Conservation (phyloP, 495 filamentous ascomycete genomes). For the Hyaloscypha hepaticicola region DNA sequence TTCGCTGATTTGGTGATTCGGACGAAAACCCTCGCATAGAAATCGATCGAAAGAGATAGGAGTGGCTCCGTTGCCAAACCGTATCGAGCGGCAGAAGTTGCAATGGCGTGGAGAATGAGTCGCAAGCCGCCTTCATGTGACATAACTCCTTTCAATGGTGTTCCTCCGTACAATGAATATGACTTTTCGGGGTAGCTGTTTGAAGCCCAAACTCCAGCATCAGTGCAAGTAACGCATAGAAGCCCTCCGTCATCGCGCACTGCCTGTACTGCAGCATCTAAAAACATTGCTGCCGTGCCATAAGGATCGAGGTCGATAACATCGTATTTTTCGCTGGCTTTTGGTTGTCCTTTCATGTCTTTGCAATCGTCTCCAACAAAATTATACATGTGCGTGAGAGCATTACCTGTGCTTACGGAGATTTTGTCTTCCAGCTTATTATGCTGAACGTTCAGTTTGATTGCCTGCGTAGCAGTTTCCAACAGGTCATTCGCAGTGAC, state of each 20-base stretch:
- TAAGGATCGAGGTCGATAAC: constrained; percentile 98
- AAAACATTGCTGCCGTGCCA: constrained; percentile 84
- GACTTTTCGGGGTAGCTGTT: constrained; percentile 91
- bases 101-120: constrained; percentile 76
- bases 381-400: constrained; percentile 85
- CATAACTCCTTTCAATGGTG: constrained; percentile 76
- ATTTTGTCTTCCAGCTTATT: constrained; percentile 74
- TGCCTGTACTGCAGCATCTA: constrained; percentile 84
- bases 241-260: constrained; percentile 81
- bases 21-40: constrained; percentile 90
- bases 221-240: constrained; percentile 94
- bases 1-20: constrained; percentile 73
- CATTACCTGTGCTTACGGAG: constrained; percentile 71
- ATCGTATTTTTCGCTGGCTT: constrained; percentile 61
- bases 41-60: constrained; percentile 91
- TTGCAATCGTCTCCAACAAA: constrained; percentile 45
- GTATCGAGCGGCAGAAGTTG: constrained; percentile 76
- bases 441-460: constrained; percentile 78
- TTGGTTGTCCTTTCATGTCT: constrained; percentile 30
- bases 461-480: constrained; percentile 70
- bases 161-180: constrained; percentile 85
- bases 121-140: constrained; percentile 90
- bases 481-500: constrained; percentile 91
- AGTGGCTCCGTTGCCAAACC: constrained; percentile 90
- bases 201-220: constrained; percentile 91